Evolutionary conservation across 2,329 filamentous ascomycete genomes (phyloP), one percentile per base, ranked within the genome.

Genomic region (Lachnellula willkommii): DNA sequence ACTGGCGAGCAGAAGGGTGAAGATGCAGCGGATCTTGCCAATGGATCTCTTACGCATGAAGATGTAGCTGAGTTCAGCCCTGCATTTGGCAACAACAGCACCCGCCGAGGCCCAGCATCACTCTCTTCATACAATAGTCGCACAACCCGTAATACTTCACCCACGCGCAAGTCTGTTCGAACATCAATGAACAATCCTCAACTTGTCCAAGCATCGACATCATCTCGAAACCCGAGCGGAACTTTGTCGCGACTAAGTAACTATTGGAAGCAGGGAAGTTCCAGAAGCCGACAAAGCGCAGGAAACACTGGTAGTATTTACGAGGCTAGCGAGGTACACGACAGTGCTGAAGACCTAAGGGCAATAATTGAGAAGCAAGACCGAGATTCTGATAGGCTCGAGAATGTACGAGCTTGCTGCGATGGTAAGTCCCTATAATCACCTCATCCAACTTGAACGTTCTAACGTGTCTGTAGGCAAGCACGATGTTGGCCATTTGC

Each of bases 381-480:
- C 66, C 78, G 84, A 53, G 88, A 92, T 63, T 78, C 86, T 26
- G 89, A 92, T 68, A 81, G 86, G 60, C 79, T 97, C 66, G 93
- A 97, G 78, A 96, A 99, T 71, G 94, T 99, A 62, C 81, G 94
- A 69, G 92, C 93, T 57, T 99, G 94, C 75, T 99, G 94, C 73
- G 94, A 97, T 81, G 94, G 92, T 93, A 80, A 82, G 87, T 76
- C 55, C 55, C 12, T 17, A 35, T 46, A 24, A 22, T n/a, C 15
- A 36, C 24, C 1, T 12, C 11, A 17, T 40, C 5, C 26, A n/a
- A 17, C 12, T 28, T 35, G 6, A 12, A 26, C 17, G 32, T 35
- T 48, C 66, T 72, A 63, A 67, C 50, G 14, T 43, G n/a, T 28
- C 51, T 11, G 39, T 55, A 88, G 85, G 87, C 63, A 89, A 88